Percentiles rank a stretch among this genome's conserved stretches.
Evolutionary conservation across 139 green algal genomes (phyloP).

Genomic region (Chlorella sp.): DNA sequence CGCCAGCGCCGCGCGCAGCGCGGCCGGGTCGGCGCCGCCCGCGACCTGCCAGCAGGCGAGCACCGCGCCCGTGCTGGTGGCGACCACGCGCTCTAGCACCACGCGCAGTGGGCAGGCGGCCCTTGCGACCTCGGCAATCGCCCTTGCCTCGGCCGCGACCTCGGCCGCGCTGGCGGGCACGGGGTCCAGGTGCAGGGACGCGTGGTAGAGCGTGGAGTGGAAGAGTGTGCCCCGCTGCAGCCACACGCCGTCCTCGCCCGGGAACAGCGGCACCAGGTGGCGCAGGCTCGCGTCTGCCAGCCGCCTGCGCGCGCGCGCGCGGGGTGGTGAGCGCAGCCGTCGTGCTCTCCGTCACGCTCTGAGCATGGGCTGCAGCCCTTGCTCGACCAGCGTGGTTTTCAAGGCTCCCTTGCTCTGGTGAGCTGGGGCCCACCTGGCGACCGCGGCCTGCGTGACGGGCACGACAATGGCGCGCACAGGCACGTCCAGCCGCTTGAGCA

Average conservation of each 20-base stretch:
- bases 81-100: constrained; percentile 63
- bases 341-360: too few species aligned
- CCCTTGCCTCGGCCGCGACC: constrained; percentile 45
- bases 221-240: constrained; percentile 58
- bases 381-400: too few species aligned
- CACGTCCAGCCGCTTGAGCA: constrained; percentile 28
- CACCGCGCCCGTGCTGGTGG: constrained; percentile 57
- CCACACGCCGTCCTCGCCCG: constrained; percentile 52
- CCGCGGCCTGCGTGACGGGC: too few species aligned
- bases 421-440: too few species aligned
- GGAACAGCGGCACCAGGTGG: constrained; percentile 39
- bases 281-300: constrained; percentile 30
- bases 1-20: neutral
- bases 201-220: constrained; percentile 72
- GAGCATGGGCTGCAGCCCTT: too few species aligned
- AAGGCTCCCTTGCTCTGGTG: too few species aligned
- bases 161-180: constrained; percentile 36
- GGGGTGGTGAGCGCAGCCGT: too few species aligned
- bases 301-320: constrained; percentile 20
- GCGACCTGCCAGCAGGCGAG: constrained; percentile 69
- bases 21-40: neutral
- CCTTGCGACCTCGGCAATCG: constrained; percentile 26
- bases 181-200: constrained; percentile 60
- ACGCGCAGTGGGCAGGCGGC: constrained; percentile 52
- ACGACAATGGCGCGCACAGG: constrained; percentile 63